Evolutionary conservation across 345 rosid genomes (phyloP).

Genomic region (Adansonia digitata): DNA sequence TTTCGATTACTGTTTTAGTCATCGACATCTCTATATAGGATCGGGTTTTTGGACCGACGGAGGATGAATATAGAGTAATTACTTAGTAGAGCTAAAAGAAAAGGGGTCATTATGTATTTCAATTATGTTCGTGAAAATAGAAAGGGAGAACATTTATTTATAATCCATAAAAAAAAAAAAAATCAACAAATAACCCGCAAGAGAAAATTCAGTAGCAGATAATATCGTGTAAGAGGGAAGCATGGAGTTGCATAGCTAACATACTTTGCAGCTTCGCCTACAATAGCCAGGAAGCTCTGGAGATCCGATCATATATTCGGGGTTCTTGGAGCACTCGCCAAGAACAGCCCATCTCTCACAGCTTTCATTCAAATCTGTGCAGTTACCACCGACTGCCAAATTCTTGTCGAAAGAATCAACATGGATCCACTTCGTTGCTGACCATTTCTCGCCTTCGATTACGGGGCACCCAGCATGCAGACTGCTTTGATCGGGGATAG

Average conservation of each 20-base stretch:
- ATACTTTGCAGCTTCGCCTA: constrained; percentile 79
- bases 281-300: constrained; percentile 82
- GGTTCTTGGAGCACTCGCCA: constrained; percentile 82
- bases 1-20: too few species aligned
- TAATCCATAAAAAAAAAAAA: background rate
- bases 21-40: background rate
- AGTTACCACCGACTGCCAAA: constrained; percentile 49
- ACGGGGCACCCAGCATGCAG: constrained; percentile 95
- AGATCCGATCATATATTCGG: constrained; percentile 85
- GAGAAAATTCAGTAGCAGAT: background rate
- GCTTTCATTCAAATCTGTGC: constrained; percentile 61
- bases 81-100: background rate
- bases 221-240: background rate
- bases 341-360: constrained; percentile 91
- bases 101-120: background rate
- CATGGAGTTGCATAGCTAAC: constrained; percentile 30
- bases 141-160: background rate
- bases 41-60: background rate
- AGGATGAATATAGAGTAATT: background rate
- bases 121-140: background rate
- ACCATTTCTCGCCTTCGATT: constrained; percentile 97
- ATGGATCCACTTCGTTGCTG: constrained; percentile 97
- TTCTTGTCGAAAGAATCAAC: constrained; percentile 80
- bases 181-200: background rate
- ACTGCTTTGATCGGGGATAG: constrained; percentile 68